These are phyloP conservation scores for Juglanconis sp. DNA, from an alignment of 2,329 filamentous ascomycete species.

Conservation along the genomic window DNA sequence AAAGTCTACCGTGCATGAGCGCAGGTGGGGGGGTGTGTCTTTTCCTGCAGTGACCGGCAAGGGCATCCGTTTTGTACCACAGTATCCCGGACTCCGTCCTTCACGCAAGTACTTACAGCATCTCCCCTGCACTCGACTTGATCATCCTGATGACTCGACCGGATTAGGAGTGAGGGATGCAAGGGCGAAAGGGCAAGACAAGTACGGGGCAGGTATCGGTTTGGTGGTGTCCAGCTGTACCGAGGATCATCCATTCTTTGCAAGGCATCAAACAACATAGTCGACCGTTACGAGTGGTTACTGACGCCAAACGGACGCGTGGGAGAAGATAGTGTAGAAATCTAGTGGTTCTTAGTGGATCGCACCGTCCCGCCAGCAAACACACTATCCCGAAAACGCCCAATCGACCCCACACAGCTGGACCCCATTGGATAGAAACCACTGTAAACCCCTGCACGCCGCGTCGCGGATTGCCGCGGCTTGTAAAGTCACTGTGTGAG, in stretches of 20 bases:
- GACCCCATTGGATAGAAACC: slow-evolving; percentile 23
- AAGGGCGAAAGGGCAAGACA: background rate
- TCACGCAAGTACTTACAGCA: too few species aligned
- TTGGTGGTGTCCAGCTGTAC: background rate
- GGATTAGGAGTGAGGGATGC: background rate
- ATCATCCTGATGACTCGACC: background rate
- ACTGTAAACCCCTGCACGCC: slow-evolving; percentile 26
- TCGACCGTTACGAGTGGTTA: background rate
- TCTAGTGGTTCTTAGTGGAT: background rate
- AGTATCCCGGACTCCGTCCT: too few species aligned
- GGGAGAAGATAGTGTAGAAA: background rate
- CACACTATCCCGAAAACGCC: background rate
- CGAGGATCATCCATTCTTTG: background rate
- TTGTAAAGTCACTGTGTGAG: slow-evolving; percentile 16
- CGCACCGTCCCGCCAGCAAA: background rate
- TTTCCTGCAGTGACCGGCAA: too few species aligned
- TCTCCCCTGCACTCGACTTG: too few species aligned
- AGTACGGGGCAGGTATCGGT: too few species aligned
- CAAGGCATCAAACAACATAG: slow-evolving; percentile 1
- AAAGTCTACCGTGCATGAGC: background rate
- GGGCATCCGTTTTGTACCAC: too few species aligned
- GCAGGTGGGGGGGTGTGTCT: too few species aligned
- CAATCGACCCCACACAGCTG: background rate
- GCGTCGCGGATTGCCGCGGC: slow-evolving; percentile 20
- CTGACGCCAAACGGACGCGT: slow-evolving; percentile 13